Conservation (phyloP, 2,329 filamentous ascomycete genomes). For the Colletotrichum truncatum region DNA sequence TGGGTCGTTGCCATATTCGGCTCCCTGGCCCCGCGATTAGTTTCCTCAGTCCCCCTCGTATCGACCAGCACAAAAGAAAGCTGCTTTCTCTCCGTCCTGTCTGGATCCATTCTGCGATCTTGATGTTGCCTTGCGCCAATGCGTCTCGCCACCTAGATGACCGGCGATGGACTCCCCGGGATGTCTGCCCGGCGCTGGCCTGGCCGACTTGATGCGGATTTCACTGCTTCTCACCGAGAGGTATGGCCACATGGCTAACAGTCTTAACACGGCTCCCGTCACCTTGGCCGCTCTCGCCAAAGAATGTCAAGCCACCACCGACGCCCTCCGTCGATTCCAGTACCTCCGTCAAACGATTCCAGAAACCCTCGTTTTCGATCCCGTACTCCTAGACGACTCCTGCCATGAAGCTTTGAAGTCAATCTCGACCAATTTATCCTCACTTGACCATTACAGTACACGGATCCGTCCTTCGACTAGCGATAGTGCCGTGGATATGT, state of each 20-base stretch:
- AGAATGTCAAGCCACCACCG: conserved; percentile 30
- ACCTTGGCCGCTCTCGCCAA: conserved; percentile 31
- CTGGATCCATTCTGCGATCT: not conserved
- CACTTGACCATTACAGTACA: conserved; percentile 16
- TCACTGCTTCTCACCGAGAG: conserved; percentile 20
- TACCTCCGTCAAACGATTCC: conserved; percentile 13
- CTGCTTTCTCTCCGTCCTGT: not conserved
- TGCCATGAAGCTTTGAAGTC: conserved; percentile 23
- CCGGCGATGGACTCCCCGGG: conserved; percentile 30
- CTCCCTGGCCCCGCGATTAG: conserved; percentile 14
- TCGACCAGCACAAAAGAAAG: conserved; percentile 11
- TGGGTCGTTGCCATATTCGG: conserved; percentile 13
- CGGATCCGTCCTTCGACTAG: conserved; percentile 18
- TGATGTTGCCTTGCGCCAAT: conserved; percentile 7
- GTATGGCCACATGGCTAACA: conserved; percentile 10
- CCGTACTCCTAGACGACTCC: conserved; percentile 17
- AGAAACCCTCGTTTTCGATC: conserved; percentile 10
- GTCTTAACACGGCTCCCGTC: conserved; percentile 33
- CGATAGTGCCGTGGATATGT: conserved; percentile 21
- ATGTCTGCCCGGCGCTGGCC: conserved; percentile 24
- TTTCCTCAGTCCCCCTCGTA: conserved; percentile 1
- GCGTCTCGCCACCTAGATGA: conserved; percentile 16
- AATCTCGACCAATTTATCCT: conserved; percentile 10
- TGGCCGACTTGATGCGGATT: conserved; percentile 20
- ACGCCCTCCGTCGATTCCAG: conserved; percentile 22